Evolutionary conservation across 2,329 filamentous ascomycete genomes (phyloP).

Genomic region (Talaromyces rugulosus): DNA sequence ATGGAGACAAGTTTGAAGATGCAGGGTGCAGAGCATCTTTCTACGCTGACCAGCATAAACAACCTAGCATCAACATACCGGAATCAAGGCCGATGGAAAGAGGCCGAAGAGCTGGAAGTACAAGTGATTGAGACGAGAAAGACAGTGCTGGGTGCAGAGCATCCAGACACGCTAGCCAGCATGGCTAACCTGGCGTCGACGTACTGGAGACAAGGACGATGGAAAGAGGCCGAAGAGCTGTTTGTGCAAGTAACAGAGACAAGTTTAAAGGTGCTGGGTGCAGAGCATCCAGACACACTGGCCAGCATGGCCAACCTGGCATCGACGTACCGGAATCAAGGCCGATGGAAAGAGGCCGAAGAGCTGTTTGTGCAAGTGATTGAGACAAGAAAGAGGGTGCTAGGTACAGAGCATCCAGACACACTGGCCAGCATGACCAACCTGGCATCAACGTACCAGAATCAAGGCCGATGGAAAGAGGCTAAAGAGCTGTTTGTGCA

Average conservation of each 20-base stretch:
- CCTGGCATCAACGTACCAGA: too few species aligned
- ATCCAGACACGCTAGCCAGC: constrained; percentile 12
- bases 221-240: not conserved
- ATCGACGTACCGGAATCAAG: too few species aligned
- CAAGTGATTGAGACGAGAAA: constrained; percentile 14
- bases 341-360: too few species aligned
- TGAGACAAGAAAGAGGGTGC: too few species aligned
- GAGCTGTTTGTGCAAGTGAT: too few species aligned
- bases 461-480: too few species aligned
- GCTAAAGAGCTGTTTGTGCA: too few species aligned
- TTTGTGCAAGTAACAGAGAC: not conserved
- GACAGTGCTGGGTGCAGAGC: constrained; percentile 17
- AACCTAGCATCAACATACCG: not conserved
- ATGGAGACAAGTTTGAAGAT: not conserved
- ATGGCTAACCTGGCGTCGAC: constrained; percentile 17
- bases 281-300: too few species aligned
- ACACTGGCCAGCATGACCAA: too few species aligned
- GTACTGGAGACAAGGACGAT: constrained; percentile 3
- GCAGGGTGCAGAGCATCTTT: constrained; percentile 12
- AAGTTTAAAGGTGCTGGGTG: too few species aligned
- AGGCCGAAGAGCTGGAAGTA: constrained; percentile 17
- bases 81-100: constrained; percentile 13
- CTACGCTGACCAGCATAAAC: constrained; percentile 18
- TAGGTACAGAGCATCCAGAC: too few species aligned
- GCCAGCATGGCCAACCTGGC: too few species aligned